A percentile compares a stretch with the other conserved stretches of the same genome.
These are phyloP conservation scores for Gymnopilus junonius DNA, from an alignment of 768 basidiomycete genomes.

Conservation along the genomic window DNA sequence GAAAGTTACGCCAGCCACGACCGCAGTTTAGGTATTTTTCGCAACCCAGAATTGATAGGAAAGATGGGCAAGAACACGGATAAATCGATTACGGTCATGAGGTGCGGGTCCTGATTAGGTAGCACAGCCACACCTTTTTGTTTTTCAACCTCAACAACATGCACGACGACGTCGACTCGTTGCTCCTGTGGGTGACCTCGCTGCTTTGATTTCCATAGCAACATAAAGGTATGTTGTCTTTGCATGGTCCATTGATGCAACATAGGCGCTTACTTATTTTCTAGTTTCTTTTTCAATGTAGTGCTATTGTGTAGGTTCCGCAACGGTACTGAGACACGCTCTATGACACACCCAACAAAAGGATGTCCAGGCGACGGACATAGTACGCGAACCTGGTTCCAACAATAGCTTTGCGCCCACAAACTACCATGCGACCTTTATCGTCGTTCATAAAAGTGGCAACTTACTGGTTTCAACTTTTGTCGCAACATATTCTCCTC, in stretches of 20 bases:
- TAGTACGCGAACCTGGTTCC: background rate
- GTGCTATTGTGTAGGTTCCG: background rate
- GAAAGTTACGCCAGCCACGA: too few species aligned
- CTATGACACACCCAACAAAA: background rate
- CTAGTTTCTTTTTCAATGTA: background rate
- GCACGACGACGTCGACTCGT: background rate
- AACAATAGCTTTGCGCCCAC: background rate
- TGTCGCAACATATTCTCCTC: background rate
- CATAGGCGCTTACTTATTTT: background rate
- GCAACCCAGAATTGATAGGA: too few species aligned
- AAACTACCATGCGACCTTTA: background rate
- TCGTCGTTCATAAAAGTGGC: background rate
- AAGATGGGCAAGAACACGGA: too few species aligned
- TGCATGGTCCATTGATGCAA: background rate
- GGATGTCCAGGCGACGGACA: background rate
- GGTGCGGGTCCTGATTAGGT: too few species aligned
- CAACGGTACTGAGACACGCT: background rate
- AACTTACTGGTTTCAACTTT: background rate
- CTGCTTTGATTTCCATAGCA: background rate
- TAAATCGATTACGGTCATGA: too few species aligned
- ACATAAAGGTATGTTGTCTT: too few species aligned
- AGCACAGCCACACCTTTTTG: background rate
- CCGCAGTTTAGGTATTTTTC: too few species aligned
- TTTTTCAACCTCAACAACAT: background rate
- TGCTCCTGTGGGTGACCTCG: background rate